Conservation (phyloP, 2,329 filamentous ascomycete genomes). For the Atkinsonella hypoxylon region DNA sequence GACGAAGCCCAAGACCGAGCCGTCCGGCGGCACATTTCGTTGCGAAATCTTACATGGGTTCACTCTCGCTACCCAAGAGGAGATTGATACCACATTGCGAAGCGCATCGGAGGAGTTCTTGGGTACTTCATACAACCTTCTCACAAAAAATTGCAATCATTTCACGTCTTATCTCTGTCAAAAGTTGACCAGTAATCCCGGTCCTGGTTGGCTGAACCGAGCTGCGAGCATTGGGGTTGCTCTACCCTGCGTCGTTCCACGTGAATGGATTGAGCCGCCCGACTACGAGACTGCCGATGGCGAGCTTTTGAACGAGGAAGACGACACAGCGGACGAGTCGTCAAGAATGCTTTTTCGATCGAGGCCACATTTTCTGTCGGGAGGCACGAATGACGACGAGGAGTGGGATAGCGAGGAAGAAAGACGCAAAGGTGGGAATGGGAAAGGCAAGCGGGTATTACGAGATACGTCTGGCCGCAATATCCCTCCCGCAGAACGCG, state of each 20-base stretch:
- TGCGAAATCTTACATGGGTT: conserved; percentile 69
- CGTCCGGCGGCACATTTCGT: conserved; percentile 67
- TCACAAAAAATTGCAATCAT: conserved; percentile 81
- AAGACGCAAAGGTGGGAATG: conserved; percentile 24
- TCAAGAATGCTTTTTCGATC: conserved; percentile 43
- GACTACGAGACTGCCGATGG: conserved; percentile 64
- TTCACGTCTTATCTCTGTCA: conserved; percentile 70
- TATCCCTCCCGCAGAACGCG: conserved; percentile 40
- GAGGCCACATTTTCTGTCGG: conserved; percentile 19
- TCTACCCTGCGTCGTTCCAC: conserved; percentile 69
- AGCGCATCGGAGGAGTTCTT: conserved; percentile 60
- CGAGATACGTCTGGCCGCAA: conserved; percentile 39
- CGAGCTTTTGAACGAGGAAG: conserved; percentile 49
- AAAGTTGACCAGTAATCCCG: conserved; percentile 56
- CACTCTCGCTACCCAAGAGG: conserved; percentile 53
- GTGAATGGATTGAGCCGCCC: conserved; percentile 70
- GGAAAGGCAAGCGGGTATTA: conserved; percentile 32
- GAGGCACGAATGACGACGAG: conserved; percentile 14
- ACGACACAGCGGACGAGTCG: conserved; percentile 37
- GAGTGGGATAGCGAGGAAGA: conserved; percentile 36
- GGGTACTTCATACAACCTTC: conserved; percentile 66
- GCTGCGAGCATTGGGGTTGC: conserved; percentile 75
- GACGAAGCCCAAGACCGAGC: conserved; percentile 60
- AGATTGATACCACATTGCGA: conserved; percentile 60
- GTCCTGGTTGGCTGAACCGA: conserved; percentile 68